A percentile compares a stretch with the other conserved stretches of the same genome.
Evolutionary conservation across 768 basidiomycete genomes (phyloP).

Genomic region (Termitomyces sp.): DNA sequence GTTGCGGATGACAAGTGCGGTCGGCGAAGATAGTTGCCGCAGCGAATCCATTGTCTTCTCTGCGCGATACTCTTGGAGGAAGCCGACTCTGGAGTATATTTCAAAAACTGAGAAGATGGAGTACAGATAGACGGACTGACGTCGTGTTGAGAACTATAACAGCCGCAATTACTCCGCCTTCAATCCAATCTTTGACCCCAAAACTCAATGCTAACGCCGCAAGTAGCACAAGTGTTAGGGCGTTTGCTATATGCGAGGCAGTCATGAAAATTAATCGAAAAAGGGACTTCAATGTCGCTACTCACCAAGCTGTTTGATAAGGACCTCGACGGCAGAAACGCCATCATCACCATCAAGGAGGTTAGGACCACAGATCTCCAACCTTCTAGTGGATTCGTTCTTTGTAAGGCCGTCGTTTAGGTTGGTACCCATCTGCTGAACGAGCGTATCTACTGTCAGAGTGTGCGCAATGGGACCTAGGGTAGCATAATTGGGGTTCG

Average conservation of each 20-base stretch:
- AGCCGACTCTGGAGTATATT: conserved; percentile 30
- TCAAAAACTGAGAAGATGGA: neutral
- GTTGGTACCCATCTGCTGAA: conserved; percentile 29
- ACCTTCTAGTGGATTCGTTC: conserved; percentile 30
- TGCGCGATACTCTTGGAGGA: conserved; percentile 43
- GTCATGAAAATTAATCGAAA: neutral
- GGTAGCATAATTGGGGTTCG: conserved; percentile 26
- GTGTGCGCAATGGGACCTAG: conserved; percentile 30
- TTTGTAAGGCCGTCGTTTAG: conserved; percentile 31
- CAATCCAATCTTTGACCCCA: conserved; percentile 51
- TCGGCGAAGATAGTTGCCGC: conserved; percentile 43
- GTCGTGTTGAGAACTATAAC: conserved; percentile 39
- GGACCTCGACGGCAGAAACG: conserved; percentile 30
- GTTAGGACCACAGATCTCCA: conserved; percentile 31
- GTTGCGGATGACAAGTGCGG: conserved; percentile 40
- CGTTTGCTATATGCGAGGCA: conserved; percentile 29
- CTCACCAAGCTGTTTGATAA: conserved; percentile 32
- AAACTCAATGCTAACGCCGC: conserved; percentile 48
- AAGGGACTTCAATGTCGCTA: neutral
- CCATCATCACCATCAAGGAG: conserved; percentile 29
- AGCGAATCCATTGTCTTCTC: conserved; percentile 52
- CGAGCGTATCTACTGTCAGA: conserved; percentile 23
- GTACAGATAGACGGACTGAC: conserved; percentile 16
- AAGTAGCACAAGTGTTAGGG: conserved; percentile 32
- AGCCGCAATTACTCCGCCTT: conserved; percentile 47